These are phyloP conservation scores for Arabis alpina DNA, from an alignment of 345 rosid species.

Conservation along the genomic window DNA sequence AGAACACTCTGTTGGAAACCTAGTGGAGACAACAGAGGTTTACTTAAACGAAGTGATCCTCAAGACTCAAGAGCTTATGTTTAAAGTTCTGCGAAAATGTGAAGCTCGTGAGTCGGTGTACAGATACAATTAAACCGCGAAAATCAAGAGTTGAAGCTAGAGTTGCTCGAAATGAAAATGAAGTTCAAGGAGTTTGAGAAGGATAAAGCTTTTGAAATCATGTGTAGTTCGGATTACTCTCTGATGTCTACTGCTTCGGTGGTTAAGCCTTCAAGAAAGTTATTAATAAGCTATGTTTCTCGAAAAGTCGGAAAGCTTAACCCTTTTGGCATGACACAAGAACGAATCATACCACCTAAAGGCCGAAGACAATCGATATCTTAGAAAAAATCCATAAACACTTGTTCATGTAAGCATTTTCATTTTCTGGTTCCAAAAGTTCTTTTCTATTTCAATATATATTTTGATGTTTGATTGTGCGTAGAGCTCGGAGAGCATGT, in stretches of 20 bases:
- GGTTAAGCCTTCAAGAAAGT: conserved; percentile 72
- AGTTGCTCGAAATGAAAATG: conserved; percentile 79
- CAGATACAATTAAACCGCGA: conserved; percentile 74
- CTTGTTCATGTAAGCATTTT: conserved; percentile 2
- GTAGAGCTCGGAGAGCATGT: background rate
- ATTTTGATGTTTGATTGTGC: background rate
- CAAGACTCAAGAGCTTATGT: conserved; percentile 56
- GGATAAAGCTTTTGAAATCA: conserved; percentile 22
- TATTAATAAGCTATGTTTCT: conserved; percentile 67
- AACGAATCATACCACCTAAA: conserved; percentile 56
- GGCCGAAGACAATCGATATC: conserved; percentile 82
- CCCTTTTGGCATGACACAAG: conserved; percentile 64
- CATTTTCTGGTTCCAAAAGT: background rate
- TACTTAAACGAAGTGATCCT: conserved; percentile 74
- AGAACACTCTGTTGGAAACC: conserved; percentile 71
- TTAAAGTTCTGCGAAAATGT: conserved; percentile 61
- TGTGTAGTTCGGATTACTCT: conserved; percentile 23
- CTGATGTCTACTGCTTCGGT: conserved; percentile 42
- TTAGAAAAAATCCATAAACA: conserved; percentile 26
- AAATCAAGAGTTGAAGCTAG: conserved; percentile 79
- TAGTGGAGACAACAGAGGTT: conserved; percentile 69
- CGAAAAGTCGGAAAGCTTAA: conserved; percentile 70
- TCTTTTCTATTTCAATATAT: conserved; percentile 11
- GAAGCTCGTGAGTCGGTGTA: conserved; percentile 67
- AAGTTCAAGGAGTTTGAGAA: conserved; percentile 63